Base-by-base conservation (phyloP, 305 asterid species). In the Caryopteris hybrid region DNA sequence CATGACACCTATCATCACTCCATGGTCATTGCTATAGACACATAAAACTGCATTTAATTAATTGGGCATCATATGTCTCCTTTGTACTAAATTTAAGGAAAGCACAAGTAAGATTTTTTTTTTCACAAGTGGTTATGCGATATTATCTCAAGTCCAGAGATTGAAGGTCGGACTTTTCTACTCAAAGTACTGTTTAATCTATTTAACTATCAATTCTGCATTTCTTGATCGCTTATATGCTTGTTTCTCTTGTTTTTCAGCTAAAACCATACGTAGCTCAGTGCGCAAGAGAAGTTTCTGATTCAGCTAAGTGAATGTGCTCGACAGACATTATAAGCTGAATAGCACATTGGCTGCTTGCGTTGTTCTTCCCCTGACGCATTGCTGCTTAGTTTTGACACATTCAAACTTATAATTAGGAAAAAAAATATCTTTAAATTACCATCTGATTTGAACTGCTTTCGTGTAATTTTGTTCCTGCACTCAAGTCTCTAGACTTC, bases 251-350 rank as follows among this genome's bases (percentile, higher is more conserved):
- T 58, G n/a, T 69, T 74, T 66, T 72, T 33, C 90, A 89, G 96
- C 85, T 89, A 21, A 87, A 85, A 72, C 92, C 96, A 9, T 87
- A 87, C 41, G 96, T 89, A 52, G 80, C 90, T 66, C 96, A 89
- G 76, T 80, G 90, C 54, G 81, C 84, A n/a, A 78, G 12, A 14
- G 80, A 78, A 60, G 74, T 80, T 23, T 68, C 85, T 33, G 84
- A 42, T 47, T 31, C 75, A 41, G 72, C 69, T 41, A 64, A 71
- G 46, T 65, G 61, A 78, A 42, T 27, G 47, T 45, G 27, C 43
- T 17, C 7, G 16, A 12, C 0, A 5, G 22, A 21, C 9, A 12
- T 11, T 12, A 33, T 10, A 25, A 1, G 31, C 31, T 25, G 2
- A 33, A 33, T 33, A 4, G 5, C 39, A 33, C 5, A 6, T 33